phyloP scores from a whole-genome alignment of 345 rosid genomes.

The Populus pruinosa region DNA sequence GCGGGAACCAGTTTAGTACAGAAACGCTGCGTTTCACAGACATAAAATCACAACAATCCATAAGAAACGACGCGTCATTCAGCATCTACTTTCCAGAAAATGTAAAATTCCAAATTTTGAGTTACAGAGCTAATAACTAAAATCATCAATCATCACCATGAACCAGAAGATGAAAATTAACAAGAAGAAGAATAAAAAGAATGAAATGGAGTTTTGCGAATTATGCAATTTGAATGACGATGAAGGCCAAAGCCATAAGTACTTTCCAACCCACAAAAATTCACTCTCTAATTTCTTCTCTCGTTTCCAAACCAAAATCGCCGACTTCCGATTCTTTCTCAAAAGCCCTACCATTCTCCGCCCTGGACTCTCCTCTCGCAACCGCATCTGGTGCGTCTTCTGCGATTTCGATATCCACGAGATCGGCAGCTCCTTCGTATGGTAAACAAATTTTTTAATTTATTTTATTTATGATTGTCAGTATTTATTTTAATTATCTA shows the following conservation, averaged over 20 bases:
- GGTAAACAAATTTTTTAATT: slow-evolving; percentile 32
- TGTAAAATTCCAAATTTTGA: neutral
- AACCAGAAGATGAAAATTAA: neutral
- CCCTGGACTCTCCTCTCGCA: slow-evolving; percentile 50
- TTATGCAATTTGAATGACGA: slow-evolving; percentile 69
- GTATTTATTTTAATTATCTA: neutral
- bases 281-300: slow-evolving; percentile 51
- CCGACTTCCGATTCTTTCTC: slow-evolving; percentile 61
- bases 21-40: neutral
- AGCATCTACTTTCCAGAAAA: neutral
- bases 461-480: neutral
- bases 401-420: slow-evolving; percentile 70
- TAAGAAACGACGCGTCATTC: slow-evolving; percentile 3
- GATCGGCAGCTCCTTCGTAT: slow-evolving; percentile 59
- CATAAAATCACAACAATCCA: neutral
- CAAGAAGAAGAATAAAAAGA: slow-evolving; percentile 17
- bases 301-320: slow-evolving; percentile 58
- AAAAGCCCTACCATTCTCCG: slow-evolving; percentile 54
- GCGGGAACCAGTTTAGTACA: neutral
- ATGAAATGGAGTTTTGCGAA: slow-evolving; percentile 67
- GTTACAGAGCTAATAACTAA: neutral
- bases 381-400: slow-evolving; percentile 80
- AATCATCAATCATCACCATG: neutral
- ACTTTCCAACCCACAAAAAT: slow-evolving; percentile 65
- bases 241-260: slow-evolving; percentile 69